Base-by-base conservation (phyloP, 805 yeast species). In the Cyberlindnera americana region DNA sequence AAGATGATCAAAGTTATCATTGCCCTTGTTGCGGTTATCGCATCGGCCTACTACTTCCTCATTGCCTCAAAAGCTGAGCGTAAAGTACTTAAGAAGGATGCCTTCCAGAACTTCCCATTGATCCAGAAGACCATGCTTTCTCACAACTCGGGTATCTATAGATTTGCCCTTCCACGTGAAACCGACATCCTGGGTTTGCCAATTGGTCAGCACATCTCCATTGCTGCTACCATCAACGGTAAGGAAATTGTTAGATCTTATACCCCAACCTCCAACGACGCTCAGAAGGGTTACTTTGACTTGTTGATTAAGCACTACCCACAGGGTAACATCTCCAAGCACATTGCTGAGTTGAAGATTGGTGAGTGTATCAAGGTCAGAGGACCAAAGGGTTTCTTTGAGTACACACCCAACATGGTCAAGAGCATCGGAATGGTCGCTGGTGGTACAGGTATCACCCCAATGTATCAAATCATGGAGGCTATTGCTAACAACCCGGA, bases 381-480 rank as follows among this genome's bases (percentile, higher is more conserved):
- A 59, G 96, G 98, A 21, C 98, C 98, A 53, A 86, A 85, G 66
- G 97, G 98, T 7, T 78, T 78, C 56, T 88, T 85, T 71, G 74
- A 79, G 46, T 90, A 90, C 67, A 70, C 77, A 38, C 88, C 95
- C 52, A 86, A 85, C 65, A 79, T 83, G 80, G 80, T 76, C 41
- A 67, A 72, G 43, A 72, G 75, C 44, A 72, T 90, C 44, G 88
- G 83, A 39, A 90, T 90, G 97, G 80, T 91, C 50, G 95, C 96
- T 29, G 97, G 97, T 52, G 98, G 97, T 57, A 87, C 97, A 27
- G 97, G 97, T 61, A 83, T 89, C 56, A 83, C 96, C 7, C 96
- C 96, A 60, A 89, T 89, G 96, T 87, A 79, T 65, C 96, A 89
- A 69, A 81, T 89, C 51, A 78, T 90, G 51, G 83, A 85, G 52